phyloP scores from a whole-genome alignment of 495 filamentous ascomycete species.

The Penicillium crystallinum region DNA sequence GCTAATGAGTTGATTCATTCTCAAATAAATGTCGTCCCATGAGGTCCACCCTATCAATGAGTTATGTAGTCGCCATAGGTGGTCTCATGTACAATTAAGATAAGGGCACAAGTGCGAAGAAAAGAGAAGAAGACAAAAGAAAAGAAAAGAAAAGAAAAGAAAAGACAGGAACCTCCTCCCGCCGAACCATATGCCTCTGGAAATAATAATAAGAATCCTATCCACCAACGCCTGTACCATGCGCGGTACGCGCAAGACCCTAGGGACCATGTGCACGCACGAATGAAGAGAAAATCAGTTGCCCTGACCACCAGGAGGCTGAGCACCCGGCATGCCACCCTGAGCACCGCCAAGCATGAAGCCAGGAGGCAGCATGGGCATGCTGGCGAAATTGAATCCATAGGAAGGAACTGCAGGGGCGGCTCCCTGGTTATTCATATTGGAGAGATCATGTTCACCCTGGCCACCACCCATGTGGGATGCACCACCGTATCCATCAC shows the following conservation, averaged over 20 bases:
- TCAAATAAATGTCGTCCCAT: not conserved
- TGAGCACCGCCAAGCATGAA: constrained; percentile 51
- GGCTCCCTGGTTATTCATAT: constrained; percentile 50
- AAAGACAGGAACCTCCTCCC: not conserved
- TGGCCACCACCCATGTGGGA: constrained; percentile 14
- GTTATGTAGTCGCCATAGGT: not conserved
- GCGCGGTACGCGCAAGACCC: not conserved
- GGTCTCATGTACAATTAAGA: not conserved
- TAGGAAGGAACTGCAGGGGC: constrained; percentile 60
- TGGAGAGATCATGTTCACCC: constrained; percentile 30
- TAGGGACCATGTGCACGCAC: constrained; percentile 1
- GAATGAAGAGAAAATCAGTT: constrained; percentile 19
- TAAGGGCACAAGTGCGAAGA: not conserved
- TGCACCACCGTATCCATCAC: constrained; percentile 15
- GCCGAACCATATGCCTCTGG: not conserved
- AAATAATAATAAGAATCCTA: not conserved
- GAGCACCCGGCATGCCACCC: constrained; percentile 26
- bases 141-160: not conserved
- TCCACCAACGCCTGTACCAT: constrained; percentile 5
- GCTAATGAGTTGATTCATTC: not conserved
- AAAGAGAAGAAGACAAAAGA: not conserved
- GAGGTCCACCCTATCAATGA: not conserved
- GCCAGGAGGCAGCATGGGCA: constrained; percentile 65
- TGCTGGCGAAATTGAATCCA: constrained; percentile 62
- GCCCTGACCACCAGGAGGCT: constrained; percentile 46